Evolutionary conservation across 176 grass and related monocot genomes (phyloP).

Genomic region (Pontederia paniculata): DNA sequence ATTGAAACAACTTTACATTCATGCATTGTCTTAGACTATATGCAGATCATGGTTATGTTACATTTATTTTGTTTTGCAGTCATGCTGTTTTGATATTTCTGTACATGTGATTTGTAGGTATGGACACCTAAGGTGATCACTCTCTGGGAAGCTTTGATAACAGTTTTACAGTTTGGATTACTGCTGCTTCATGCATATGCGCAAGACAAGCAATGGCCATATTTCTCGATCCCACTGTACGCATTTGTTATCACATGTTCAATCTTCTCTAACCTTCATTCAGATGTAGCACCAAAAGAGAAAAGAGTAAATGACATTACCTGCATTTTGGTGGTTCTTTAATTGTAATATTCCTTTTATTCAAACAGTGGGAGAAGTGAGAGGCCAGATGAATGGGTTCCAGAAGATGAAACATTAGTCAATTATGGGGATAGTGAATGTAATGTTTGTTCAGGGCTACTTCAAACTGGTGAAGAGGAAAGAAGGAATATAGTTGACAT

Average conservation of each 20-base stretch:
- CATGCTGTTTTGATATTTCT: background rate
- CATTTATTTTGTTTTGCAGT: too few relatives aligned
- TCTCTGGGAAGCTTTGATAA: constrained; percentile 68
- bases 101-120: constrained; percentile 22
- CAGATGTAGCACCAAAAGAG: background rate
- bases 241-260: constrained; percentile 10
- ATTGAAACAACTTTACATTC: too few relatives aligned
- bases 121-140: constrained; percentile 83
- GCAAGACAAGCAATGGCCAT: constrained; percentile 87
- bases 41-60: background rate
- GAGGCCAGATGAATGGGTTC: constrained; percentile 95
- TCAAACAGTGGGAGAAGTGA: constrained; percentile 39
- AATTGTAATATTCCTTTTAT: background rate
- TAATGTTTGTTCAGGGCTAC: constrained; percentile 23
- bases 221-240: constrained; percentile 76
- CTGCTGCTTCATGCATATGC: constrained; percentile 84
- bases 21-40: too few relatives aligned
- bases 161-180: constrained; percentile 75
- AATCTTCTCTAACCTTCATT: background rate
- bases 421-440: constrained; percentile 12
- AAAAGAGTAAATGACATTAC: background rate
- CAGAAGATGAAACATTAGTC: constrained; percentile 20
- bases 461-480: constrained; percentile 13
- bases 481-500: constrained; percentile 37
- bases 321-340: background rate